Conservation (phyloP, 805 yeast species). For the Monosporozyma siamensis region DNA sequence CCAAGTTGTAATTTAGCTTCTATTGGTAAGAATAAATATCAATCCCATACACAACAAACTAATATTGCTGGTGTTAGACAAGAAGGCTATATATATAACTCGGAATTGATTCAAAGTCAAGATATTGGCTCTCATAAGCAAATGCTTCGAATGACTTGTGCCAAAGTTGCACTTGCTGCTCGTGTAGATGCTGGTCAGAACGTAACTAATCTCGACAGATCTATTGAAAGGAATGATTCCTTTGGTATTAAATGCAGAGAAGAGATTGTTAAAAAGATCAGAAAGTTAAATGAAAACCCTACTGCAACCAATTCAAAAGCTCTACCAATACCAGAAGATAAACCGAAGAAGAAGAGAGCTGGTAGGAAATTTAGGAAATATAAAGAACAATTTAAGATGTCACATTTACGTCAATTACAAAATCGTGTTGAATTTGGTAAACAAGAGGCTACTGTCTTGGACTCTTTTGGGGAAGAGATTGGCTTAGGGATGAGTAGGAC, state of each 20-base stretch:
- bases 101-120: conserved; percentile 49
- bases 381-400: conserved; percentile 71
- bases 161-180: conserved; percentile 73
- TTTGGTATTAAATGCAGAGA: conserved; percentile 50
- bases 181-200: conserved; percentile 55
- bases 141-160: conserved; percentile 71
- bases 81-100: conserved; percentile 59
- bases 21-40: conserved; percentile 44
- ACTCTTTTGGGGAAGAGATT: conserved; percentile 67
- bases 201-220: conserved; percentile 9
- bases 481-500: conserved; percentile 64
- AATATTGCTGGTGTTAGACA: conserved; percentile 42
- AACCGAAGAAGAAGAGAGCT: conserved; percentile 73
- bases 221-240: conserved; percentile 34
- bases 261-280: conserved; percentile 57
- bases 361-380: conserved; percentile 73
- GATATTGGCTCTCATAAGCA: conserved; percentile 53
- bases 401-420: conserved; percentile 74
- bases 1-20: conserved; percentile 84
- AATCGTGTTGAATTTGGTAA: conserved; percentile 79
- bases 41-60: conserved; percentile 27
- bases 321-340: conserved; percentile 63
- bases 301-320: conserved; percentile 61
- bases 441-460: conserved; percentile 51
- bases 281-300: conserved; percentile 71